Evolutionary conservation across 345 rosid genomes (phyloP).

Genomic region (Citrus inodora): DNA sequence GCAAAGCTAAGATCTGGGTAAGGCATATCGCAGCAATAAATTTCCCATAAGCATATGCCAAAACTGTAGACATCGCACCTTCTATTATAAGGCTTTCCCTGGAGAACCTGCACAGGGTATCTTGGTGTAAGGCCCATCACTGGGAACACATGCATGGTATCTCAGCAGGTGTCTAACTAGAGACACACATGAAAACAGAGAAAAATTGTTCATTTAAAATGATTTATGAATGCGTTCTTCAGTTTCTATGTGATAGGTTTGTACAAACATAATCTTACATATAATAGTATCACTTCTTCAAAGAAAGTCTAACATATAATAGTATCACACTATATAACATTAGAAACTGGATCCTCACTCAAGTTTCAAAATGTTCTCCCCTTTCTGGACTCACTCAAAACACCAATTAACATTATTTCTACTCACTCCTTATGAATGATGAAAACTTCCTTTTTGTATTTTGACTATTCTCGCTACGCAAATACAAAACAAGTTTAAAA

Average conservation of each 20-base stretch:
- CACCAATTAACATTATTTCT: neutral
- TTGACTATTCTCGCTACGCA: neutral
- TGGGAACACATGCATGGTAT: neutral
- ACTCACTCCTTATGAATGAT: neutral
- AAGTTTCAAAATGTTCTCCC: neutral
- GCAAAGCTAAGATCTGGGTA: constrained; percentile 80
- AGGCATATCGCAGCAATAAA: constrained; percentile 95
- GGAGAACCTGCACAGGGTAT: constrained; percentile 56
- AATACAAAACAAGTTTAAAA: neutral
- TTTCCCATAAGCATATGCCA: constrained; percentile 97
- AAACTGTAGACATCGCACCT: constrained; percentile 96
- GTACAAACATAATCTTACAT: neutral
- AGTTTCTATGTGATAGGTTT: neutral
- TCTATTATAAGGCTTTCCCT: constrained; percentile 89
- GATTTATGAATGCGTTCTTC: neutral
- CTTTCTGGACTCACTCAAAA: neutral
- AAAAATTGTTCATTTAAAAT: neutral
- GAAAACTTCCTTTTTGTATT: neutral
- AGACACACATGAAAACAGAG: neutral
- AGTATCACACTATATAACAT: neutral
- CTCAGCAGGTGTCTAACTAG: neutral
- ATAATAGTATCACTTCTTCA: constrained; percentile 2
- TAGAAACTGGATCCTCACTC: neutral
- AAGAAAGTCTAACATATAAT: neutral
- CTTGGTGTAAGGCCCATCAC: neutral